Evolutionary conservation across 2,329 filamentous ascomycete genomes (phyloP).

Genomic region (Fusarium miscanthi): DNA sequence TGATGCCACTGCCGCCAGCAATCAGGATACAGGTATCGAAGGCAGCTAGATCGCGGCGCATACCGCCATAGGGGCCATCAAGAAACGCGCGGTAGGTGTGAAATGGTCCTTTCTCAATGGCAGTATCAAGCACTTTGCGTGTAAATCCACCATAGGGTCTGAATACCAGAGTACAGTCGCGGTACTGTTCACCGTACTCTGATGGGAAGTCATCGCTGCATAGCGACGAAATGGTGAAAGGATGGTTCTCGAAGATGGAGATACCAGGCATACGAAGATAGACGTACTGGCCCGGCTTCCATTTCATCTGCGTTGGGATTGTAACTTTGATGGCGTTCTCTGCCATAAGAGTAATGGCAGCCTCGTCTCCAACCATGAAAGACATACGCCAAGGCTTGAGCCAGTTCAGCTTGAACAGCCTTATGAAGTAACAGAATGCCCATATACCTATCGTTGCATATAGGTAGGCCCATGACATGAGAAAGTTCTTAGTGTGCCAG

Average conservation of each 20-base stretch:
- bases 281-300: slow-evolving; percentile 94
- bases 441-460: slow-evolving; percentile 85
- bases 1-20: slow-evolving; percentile 94
- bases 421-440: slow-evolving; percentile 76
- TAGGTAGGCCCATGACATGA: slow-evolving; percentile 90
- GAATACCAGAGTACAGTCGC: slow-evolving; percentile 92
- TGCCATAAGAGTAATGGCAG: slow-evolving; percentile 86
- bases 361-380: slow-evolving; percentile 91
- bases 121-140: slow-evolving; percentile 82
- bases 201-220: slow-evolving; percentile 95
- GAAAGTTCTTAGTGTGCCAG: slow-evolving; percentile 95
- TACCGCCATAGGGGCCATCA: slow-evolving; percentile 94
- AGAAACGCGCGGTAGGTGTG: slow-evolving; percentile 93
- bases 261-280: slow-evolving; percentile 95
- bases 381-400: slow-evolving; percentile 80
- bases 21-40: slow-evolving; percentile 96
- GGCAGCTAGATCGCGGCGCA: slow-evolving; percentile 87
- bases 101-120: slow-evolving; percentile 86
- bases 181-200: slow-evolving; percentile 86
- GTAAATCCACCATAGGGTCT: slow-evolving; percentile 93
- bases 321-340: slow-evolving; percentile 97
- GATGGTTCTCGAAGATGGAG: slow-evolving; percentile 90
- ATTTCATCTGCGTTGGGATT: slow-evolving; percentile 90
- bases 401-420: slow-evolving; percentile 92
- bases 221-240: slow-evolving; percentile 92